These are phyloP conservation scores for Suillus occidentalis DNA, from an alignment of 768 basidiomycete species.

Conservation along the genomic window DNA sequence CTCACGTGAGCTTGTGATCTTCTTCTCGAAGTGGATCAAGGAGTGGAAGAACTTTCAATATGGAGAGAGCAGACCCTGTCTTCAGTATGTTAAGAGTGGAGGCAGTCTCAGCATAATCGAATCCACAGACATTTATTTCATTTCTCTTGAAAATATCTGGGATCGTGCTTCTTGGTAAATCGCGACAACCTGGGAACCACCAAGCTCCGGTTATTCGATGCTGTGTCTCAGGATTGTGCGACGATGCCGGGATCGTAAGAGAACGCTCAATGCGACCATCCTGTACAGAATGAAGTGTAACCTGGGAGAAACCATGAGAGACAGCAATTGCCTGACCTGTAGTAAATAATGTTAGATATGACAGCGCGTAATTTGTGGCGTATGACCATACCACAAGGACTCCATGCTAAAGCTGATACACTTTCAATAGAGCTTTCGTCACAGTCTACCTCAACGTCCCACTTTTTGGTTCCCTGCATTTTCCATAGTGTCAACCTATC, in stretches of 20 bases:
- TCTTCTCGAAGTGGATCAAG: conserved; percentile 71
- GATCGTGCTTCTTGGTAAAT: conserved; percentile 41
- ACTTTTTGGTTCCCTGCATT: conserved; percentile 74
- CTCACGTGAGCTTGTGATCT: conserved; percentile 65
- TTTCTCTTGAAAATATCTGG: conserved; percentile 78
- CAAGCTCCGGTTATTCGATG: conserved; percentile 53
- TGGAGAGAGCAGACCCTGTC: conserved; percentile 78
- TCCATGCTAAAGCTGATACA: conserved; percentile 70
- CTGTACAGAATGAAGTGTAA: conserved; percentile 77
- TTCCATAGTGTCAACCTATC: conserved; percentile 81
- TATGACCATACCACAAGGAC: conserved; percentile 66
- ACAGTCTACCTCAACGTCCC: conserved; percentile 73
- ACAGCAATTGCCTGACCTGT: conserved; percentile 72
- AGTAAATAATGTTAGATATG: conserved; percentile 10
- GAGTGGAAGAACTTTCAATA: conserved; percentile 66
- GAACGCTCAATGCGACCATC: conserved; percentile 61
- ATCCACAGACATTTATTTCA: conserved; percentile 54
- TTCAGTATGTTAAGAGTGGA: conserved; percentile 32
- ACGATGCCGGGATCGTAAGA: conserved; percentile 37
- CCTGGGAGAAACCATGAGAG: conserved; percentile 62
- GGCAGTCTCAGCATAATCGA: conserved; percentile 4
- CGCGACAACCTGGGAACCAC: conserved; percentile 66
- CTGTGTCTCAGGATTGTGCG: conserved; percentile 15
- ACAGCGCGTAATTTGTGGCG: background rate
- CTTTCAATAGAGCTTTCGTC: conserved; percentile 45